Base-by-base conservation (phyloP, 1,284 basidiomycete species). In the Microbotryum intermedium region DNA sequence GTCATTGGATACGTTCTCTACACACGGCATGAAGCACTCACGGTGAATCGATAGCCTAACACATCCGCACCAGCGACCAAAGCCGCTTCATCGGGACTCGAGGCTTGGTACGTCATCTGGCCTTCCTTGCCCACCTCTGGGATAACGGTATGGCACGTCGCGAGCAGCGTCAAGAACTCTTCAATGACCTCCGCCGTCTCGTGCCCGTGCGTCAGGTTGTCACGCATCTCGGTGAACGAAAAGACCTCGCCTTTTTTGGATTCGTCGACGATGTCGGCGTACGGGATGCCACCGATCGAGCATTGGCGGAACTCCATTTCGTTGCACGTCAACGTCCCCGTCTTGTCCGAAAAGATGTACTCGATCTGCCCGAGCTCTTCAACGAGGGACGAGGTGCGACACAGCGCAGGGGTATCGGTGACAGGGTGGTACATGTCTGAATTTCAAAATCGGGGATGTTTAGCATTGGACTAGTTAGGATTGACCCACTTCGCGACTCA, bases 291-390 rank as follows among this genome's bases (percentile, higher is more conserved):
- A 20, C 82, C 91, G 58, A 98, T 85, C 51, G 84, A 87, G 72
- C 88, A 95, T 74, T 89, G 87, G 28, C 85, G 83, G 76, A 98
- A 98, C 76, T 97, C 92, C 95, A 98, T 98, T 76, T 95, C 74
- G 76, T 98, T 98, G 61, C 90, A 83, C 4, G 94, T 98, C 42
- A 98, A 79, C 0, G 95, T 98, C 5, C 94, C 94, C 0, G 94
- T 98, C 79, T 98, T 98, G 80, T 98, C 95, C 56, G 88, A 92
- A 76, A 99, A 98, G 29, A 98, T 90, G 74, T 94, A 98, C 76
- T 95, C 91, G 67, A 99, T 97, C 75, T 97, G 94, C 0, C 95
- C 95, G 13, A 99, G 84, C 73, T 98, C 95, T 75, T 98, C 95
- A 10, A 98, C 95, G 28, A 99, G 83, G 5, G 90, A 93, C 1